phyloP scores from a whole-genome alignment of 2,329 filamentous ascomycete genomes.

The Orbilia javanica region DNA sequence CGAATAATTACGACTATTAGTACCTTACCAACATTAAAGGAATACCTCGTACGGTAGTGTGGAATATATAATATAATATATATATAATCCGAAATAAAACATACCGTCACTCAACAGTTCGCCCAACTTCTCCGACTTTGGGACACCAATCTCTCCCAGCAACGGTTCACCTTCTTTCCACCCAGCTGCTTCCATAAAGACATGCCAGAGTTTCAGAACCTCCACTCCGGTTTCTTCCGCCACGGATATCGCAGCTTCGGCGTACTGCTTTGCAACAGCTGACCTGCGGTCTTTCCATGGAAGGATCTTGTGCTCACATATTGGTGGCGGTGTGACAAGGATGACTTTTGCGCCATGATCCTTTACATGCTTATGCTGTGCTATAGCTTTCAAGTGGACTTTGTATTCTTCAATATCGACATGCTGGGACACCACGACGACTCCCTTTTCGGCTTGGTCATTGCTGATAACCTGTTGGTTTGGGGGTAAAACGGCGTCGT shows the following conservation, averaged over 20 bases:
- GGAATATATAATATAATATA: no score
- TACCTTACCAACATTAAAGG: constrained; percentile 29
- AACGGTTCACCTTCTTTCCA: constrained; percentile 70
- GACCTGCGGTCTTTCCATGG: constrained; percentile 71
- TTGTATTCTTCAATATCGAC: constrained; percentile 82
- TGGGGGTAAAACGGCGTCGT: constrained; percentile 79
- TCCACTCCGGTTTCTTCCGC: constrained; percentile 71
- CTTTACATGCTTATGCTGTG: constrained; percentile 77
- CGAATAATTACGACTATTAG: constrained; percentile 64
- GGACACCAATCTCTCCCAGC: constrained; percentile 71
- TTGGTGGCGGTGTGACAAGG: constrained; percentile 83
- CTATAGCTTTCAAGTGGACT: constrained; percentile 77
- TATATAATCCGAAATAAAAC: constrained; percentile 59
- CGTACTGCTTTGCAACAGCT: constrained; percentile 74
- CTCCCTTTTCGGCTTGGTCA: neutral
- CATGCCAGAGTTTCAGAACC: constrained; percentile 83
- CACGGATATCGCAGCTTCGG: constrained; percentile 75
- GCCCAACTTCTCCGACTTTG: constrained; percentile 71
- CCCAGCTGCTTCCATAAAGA: constrained; percentile 76
- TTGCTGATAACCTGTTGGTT: constrained; percentile 63
- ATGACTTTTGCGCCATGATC: constrained; percentile 80
- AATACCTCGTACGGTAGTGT: no score
- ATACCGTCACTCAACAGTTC: constrained; percentile 72
- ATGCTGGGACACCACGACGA: constrained; percentile 72
- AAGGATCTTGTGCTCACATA: constrained; percentile 67